phyloP scores from a whole-genome alignment of 805 yeast genomes.

The Wickerhamiella domercqiae region DNA sequence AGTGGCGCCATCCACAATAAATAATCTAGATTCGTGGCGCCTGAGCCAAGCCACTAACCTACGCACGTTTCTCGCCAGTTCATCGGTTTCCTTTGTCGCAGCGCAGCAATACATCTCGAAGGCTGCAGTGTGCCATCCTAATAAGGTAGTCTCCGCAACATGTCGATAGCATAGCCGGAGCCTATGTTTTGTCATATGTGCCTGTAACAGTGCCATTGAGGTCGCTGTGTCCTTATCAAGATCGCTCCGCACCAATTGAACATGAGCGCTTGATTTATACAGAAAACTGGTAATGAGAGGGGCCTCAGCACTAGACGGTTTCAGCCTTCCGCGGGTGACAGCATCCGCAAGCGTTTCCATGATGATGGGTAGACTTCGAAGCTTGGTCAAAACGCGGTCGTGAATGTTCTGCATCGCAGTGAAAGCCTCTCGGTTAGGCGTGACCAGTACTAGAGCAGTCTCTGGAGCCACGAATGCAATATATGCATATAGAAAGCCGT shows the following conservation, averaged over 20 bases:
- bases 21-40: constrained; percentile 51
- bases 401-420: constrained; percentile 55
- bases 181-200: constrained; percentile 20
- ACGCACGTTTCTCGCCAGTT: constrained; percentile 45
- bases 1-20: constrained; percentile 58
- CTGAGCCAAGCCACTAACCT: constrained; percentile 63
- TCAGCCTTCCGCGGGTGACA: constrained; percentile 4
- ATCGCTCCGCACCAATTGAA: constrained; percentile 34
- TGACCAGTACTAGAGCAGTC: constrained; percentile 33
- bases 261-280: constrained; percentile 51
- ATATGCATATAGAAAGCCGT: constrained; percentile 75
- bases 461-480: constrained; percentile 41
- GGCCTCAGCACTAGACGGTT: constrained; percentile 31
- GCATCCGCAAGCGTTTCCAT: constrained; percentile 24
- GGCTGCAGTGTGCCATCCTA: constrained; percentile 41
- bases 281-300: constrained; percentile 59
- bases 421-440: constrained; percentile 66
- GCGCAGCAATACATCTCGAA: constrained; percentile 51
- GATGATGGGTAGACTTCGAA: constrained; percentile 23
- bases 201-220: constrained; percentile 25
- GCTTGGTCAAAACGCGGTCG: constrained; percentile 29
- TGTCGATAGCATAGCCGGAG: constrained; percentile 18
- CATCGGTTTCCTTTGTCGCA: constrained; percentile 41
- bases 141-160: constrained; percentile 15
- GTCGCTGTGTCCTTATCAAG: constrained; percentile 2